phyloP scores from a whole-genome alignment of 495 filamentous ascomycete species.

The Filosporella fistucella region DNA sequence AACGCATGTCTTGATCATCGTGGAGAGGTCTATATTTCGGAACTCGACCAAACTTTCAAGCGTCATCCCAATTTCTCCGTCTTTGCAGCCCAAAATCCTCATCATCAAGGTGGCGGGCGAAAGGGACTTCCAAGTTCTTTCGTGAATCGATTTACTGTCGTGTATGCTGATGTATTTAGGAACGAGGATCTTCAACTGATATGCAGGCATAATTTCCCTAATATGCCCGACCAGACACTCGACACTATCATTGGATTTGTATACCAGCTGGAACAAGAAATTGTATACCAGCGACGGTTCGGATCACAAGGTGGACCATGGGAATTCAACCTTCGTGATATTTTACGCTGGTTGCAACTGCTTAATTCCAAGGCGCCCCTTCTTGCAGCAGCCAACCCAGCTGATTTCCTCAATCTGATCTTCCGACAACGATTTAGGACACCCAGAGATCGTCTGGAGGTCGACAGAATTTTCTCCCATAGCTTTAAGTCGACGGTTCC shows the following conservation, averaged over 20 bases:
- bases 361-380: slow-evolving; percentile 52
- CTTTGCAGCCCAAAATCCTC: slow-evolving; percentile 96
- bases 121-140: slow-evolving; percentile 96
- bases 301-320: slow-evolving; percentile 84
- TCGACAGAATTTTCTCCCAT: slow-evolving; percentile 58
- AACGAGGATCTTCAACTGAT: slow-evolving; percentile 78
- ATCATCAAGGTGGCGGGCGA: slow-evolving; percentile 92
- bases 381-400: slow-evolving; percentile 44
- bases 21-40: slow-evolving; percentile 91
- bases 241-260: slow-evolving; percentile 73
- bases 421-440: slow-evolving; percentile 86
- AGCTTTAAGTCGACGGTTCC: slow-evolving; percentile 40
- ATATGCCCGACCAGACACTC: slow-evolving; percentile 48
- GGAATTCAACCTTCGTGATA: slow-evolving; percentile 97
- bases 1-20: slow-evolving; percentile 98
- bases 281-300: slow-evolving; percentile 60
- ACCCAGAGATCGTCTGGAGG: slow-evolving; percentile 54
- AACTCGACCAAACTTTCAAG: slow-evolving; percentile 89
- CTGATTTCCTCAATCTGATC: slow-evolving; percentile 74
- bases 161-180: slow-evolving; percentile 87
- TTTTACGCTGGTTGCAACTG: slow-evolving; percentile 81
- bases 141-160: slow-evolving; percentile 96
- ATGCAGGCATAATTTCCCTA: slow-evolving; percentile 69
- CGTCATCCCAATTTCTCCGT: slow-evolving; percentile 84
- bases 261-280: slow-evolving; percentile 65